Percentiles rank a stretch among this genome's conserved stretches.
Evolutionary conservation across 495 filamentous ascomycete species (phyloP).

Genomic region (Aspergillus wentii): DNA sequence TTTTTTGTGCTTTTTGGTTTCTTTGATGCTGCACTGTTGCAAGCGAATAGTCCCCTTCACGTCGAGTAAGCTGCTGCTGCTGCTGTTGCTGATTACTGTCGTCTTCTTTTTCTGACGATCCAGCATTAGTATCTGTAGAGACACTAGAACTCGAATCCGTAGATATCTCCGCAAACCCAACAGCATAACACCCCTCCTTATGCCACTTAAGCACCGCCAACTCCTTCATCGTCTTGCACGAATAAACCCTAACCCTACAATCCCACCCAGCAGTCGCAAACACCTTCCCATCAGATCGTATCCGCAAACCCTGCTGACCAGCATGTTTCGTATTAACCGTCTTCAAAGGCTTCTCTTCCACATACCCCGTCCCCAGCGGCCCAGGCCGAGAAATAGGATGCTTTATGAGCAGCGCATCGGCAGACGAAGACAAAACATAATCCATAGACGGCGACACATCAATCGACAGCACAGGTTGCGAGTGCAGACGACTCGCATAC

Average conservation of each 20-base stretch:
- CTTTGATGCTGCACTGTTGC: conserved; percentile 57
- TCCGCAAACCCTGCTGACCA: conserved; percentile 74
- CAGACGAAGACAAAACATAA: conserved; percentile 76
- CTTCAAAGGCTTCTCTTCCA: conserved; percentile 45
- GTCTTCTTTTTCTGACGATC: not conserved
- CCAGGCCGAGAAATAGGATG: conserved; percentile 49
- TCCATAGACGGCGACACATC: conserved; percentile 51
- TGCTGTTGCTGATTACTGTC: no score
- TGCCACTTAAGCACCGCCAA: conserved; percentile 96
- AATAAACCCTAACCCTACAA: conserved; percentile 72
- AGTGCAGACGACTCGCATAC: conserved; percentile 65
- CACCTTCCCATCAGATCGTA: conserved; percentile 77
- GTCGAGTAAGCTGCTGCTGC: conserved; percentile 5
- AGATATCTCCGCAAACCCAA: conserved; percentile 61
- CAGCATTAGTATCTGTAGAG: not conserved
- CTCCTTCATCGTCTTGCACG: conserved; percentile 74
- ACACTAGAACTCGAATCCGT: not conserved
- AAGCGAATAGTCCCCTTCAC: conserved; percentile 20
- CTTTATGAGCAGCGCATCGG: conserved; percentile 64
- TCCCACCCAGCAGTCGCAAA: conserved; percentile 97
- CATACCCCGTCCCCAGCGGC: conserved; percentile 10
- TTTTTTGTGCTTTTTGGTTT: conserved; percentile 56
- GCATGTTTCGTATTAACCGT: conserved; percentile 74
- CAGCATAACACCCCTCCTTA: conserved; percentile 80
- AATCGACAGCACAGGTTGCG: conserved; percentile 82